These are phyloP conservation scores for Rhodosporidiobolus odoratus DNA, from an alignment of 768 basidiomycete species.

Conservation along the genomic window DNA sequence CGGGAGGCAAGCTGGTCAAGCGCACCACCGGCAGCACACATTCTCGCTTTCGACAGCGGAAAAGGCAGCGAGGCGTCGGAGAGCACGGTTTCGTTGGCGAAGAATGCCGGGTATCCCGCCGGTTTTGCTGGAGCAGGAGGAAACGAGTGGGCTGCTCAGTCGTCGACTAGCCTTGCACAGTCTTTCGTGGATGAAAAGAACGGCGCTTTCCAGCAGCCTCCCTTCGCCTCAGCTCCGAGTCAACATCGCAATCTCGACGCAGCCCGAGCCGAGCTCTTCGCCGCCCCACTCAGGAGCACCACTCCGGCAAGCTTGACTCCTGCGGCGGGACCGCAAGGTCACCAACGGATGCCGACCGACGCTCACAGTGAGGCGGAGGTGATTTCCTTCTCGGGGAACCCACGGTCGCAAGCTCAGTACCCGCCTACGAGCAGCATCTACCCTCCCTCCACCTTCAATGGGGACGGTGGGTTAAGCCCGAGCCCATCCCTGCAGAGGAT, in stretches of 20 bases:
- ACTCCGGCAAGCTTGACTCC: not conserved
- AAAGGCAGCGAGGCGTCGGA: not conserved
- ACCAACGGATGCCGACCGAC: slow-evolving; percentile 10
- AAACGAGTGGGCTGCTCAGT: slow-evolving; percentile 4
- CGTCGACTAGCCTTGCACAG: not conserved
- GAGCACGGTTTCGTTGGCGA: slow-evolving; percentile 2
- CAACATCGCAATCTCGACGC: not conserved
- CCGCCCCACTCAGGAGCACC: not conserved
- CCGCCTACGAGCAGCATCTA: not conserved
- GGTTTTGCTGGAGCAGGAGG: not conserved
- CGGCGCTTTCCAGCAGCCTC: not conserved
- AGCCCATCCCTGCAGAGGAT: too few species aligned
- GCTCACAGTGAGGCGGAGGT: slow-evolving; percentile 20
- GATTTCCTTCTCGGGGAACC: slow-evolving; percentile 11
- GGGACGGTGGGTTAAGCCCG: too few species aligned
- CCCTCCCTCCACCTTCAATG: not conserved
- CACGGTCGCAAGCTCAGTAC: not conserved
- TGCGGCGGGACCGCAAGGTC: not conserved
- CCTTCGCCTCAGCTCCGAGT: not conserved
- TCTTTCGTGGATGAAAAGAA: not conserved
- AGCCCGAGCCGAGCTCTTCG: slow-evolving; percentile 16
- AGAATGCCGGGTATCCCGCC: not conserved
- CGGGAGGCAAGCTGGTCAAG: slow-evolving; percentile 14
- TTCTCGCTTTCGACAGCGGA: not conserved
- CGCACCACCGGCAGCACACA: not conserved